Evolutionary conservation across 2,329 filamentous ascomycete species (phyloP), one percentile per base, ranked within the genome.

Genomic region (Whalleya microplaca): DNA sequence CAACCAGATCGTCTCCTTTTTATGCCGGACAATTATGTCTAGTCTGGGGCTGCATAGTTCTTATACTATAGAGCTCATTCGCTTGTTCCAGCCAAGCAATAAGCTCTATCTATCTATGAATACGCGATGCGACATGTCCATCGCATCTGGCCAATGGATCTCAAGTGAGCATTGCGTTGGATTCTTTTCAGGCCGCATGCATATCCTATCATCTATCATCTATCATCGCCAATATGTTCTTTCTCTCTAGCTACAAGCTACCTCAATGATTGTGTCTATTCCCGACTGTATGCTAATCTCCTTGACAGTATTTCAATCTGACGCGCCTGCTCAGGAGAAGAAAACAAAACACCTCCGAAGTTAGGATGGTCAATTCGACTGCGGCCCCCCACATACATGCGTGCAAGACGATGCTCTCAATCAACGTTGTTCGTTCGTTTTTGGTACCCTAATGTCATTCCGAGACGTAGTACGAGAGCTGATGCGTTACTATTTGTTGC

Each of bases 401-500:
- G 14, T 12, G 32, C 32, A 37, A 37, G 32, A 37, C 14, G 32
- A 37, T 37, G 32, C 32, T 37, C 32, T 37, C 32, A 37, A 37
- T 37, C 32, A 37, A 37, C 32, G 7, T 3, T 16, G 9, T 37
- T 29, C 27, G 27, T 12, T 37, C 9, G 32, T 37, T 16, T 37
- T 12, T 37, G 32, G 32, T 16, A 37, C 32, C 32, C 32, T 37
- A 37, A 37, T 37, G 32, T 12, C 32, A 16, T 37, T 16, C 32
- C 32, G 32, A 37, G 32, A 37, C 32, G 32, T 37, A 16, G 9
- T 14, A 37, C 58, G 56, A 62, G 58, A 58, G 56, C 48, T 56
- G 56, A 48, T 58, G 47, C 55, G 52, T 47, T 58, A 48, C 55
- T 41, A 62, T 62, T 60, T 48, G 56, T 42, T 58, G 60, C 49